phyloP scores from a whole-genome alignment of 768 basidiomycete genomes.

The Boletus reticulatus region DNA sequence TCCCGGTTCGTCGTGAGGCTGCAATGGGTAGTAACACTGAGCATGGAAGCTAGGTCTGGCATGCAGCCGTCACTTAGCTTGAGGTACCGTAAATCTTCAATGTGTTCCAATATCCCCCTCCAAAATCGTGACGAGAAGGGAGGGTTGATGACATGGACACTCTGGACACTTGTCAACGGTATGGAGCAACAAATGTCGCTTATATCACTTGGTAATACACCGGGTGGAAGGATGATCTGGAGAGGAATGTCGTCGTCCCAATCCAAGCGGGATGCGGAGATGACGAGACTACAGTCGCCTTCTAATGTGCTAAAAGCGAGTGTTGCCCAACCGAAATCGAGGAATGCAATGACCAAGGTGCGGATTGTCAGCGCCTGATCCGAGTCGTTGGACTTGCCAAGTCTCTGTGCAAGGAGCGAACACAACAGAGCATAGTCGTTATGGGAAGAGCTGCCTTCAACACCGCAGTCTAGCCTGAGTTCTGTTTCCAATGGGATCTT shows the following conservation, averaged over 20 bases:
- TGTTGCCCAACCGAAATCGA: neutral
- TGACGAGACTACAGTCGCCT: neutral
- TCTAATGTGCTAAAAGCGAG: neutral
- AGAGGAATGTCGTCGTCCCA: constrained; percentile 1
- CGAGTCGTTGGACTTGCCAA: neutral
- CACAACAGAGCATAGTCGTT: neutral
- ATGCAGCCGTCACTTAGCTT: neutral
- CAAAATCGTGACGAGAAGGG: neutral
- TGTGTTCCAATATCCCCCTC: neutral
- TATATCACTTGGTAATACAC: neutral
- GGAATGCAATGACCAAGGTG: neutral
- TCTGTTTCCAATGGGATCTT: neutral
- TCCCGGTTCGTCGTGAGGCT: neutral
- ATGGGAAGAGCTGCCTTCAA: too few species aligned
- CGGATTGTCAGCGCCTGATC: neutral
- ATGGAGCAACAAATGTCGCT: neutral
- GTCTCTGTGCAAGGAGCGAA: neutral
- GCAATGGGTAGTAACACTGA: neutral
- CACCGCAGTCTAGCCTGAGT: neutral
- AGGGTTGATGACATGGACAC: neutral
- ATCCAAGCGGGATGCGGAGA: too few species aligned
- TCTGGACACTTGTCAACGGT: neutral
- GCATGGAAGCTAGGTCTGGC: neutral
- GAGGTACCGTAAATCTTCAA: neutral
- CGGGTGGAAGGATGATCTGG: neutral